Conservation (phyloP, 2,329 filamentous ascomycete genomes). For the Colletotrichum abscissum region DNA sequence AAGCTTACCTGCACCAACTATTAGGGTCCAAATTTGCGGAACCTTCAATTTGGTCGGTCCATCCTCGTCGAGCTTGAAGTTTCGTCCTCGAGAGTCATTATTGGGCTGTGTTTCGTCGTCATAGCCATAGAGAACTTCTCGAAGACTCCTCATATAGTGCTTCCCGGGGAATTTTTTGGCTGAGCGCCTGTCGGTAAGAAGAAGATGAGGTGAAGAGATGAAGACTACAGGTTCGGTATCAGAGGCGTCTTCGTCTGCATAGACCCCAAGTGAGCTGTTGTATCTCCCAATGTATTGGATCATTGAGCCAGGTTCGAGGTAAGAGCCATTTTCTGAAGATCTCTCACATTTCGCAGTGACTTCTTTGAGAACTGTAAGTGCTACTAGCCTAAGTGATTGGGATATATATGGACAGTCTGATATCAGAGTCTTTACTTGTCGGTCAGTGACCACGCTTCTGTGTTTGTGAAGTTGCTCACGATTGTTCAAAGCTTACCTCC, state of each 20-base stretch:
- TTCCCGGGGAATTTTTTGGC: neutral
- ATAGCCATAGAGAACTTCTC: slow-evolving; percentile 15
- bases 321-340: neutral
- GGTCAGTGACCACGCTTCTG: neutral
- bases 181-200: neutral
- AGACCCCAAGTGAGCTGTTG: neutral
- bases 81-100: neutral
- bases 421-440: neutral
- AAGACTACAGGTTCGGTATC: slow-evolving; percentile 15
- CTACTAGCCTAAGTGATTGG: slow-evolving; percentile 1
- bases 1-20: slow-evolving; percentile 2
- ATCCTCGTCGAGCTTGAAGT: neutral
- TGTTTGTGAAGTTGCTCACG: neutral
- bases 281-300: slow-evolving; percentile 15
- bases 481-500: slow-evolving; percentile 12
- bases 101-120: neutral
- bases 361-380: slow-evolving; percentile 3
- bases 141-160: slow-evolving; percentile 1
- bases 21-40: slow-evolving; percentile 3
- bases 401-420: slow-evolving; percentile 3
- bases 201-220: neutral
- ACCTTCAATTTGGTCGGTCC: neutral
- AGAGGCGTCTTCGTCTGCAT: neutral
- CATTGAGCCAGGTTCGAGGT: slow-evolving; percentile 6
- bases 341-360: neutral